A percentile compares a stretch with the other conserved stretches of the same genome.
Evolutionary conservation across 495 filamentous ascomycete species (phyloP).

Genomic region (Penicillium salamii): DNA sequence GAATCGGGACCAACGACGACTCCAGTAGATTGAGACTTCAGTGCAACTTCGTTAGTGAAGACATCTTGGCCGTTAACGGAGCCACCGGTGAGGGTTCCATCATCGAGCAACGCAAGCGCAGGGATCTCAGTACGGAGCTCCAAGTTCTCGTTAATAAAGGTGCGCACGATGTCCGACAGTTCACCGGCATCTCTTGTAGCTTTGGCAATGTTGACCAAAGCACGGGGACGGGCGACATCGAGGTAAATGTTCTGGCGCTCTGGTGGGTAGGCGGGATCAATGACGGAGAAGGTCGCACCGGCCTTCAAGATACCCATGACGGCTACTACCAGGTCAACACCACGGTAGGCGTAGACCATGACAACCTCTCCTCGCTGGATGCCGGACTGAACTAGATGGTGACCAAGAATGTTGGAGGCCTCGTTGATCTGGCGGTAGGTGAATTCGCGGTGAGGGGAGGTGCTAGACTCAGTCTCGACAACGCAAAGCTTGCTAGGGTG

Average conservation of each 20-base stretch:
- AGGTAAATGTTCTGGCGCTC: slow-evolving; percentile 87
- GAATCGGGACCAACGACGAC: slow-evolving; percentile 90
- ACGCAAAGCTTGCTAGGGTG: slow-evolving; percentile 81
- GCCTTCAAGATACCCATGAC: slow-evolving; percentile 57
- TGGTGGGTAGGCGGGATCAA: slow-evolving; percentile 87
- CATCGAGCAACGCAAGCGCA: slow-evolving; percentile 66
- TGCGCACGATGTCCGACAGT: slow-evolving; percentile 64
- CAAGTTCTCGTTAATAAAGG: slow-evolving; percentile 73
- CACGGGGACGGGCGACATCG: slow-evolving; percentile 79
- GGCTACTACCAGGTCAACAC: slow-evolving; percentile 48
- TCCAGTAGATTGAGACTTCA: slow-evolving; percentile 58
- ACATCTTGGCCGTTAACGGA: slow-evolving; percentile 62
- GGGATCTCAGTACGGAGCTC: slow-evolving; percentile 74
- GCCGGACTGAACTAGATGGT: slow-evolving; percentile 71
- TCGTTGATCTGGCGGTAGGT: slow-evolving; percentile 89
- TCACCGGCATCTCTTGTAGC: slow-evolving; percentile 73
- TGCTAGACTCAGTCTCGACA: slow-evolving; percentile 70
- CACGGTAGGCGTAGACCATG: slow-evolving; percentile 87
- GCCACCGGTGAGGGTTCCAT: slow-evolving; percentile 74
- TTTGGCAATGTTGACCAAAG: slow-evolving; percentile 76
- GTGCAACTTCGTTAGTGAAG: slow-evolving; percentile 49
- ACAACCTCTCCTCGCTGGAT: slow-evolving; percentile 81
- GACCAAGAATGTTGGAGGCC: slow-evolving; percentile 75
- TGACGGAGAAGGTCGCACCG: slow-evolving; percentile 55
- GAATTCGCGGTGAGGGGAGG: slow-evolving; percentile 61